Base-by-base conservation (phyloP, 306 rosid genomes). In the Cercis canadensis region DNA sequence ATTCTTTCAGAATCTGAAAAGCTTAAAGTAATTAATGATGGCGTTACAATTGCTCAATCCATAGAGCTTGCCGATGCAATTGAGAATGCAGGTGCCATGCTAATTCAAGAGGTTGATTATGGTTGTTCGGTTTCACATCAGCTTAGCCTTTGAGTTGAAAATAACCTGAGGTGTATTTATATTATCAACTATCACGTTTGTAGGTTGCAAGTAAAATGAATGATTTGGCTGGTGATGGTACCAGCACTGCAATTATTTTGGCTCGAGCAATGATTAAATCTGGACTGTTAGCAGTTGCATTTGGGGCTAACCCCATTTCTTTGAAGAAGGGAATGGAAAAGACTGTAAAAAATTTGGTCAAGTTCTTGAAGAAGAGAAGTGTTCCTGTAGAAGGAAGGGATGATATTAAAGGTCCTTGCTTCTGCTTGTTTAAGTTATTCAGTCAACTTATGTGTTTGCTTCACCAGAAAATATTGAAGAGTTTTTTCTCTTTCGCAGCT, bases 121-220 rank as follows among this genome's bases (percentile, higher is more conserved):
- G 87, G 74, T 85, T 80, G 82, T 81, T 87, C 70, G 80, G 71
- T 80, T 71, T 66, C 53, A 36, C 69, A 7, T 36, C 11, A 5
- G 65, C 77, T 31, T 67, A 39, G 75, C 61, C 64, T 39, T 66
- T 47, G 44, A 66, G 71, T 46, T 56, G 8, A 31, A 57, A 17
- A 43, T 65, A 44, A 40, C 64, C 36, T 13, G 47, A 68, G 61
- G 61, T 82, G 16, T 73, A 33, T 69, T 72, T 51, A 33, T 46
- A 44, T 68, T 70, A 65, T 34, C 45, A 49, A 67, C 18, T 75
- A 68, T 74, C 45, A 33, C 62, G 57, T 78, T 78, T 74, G 81
- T 82, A 94, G 98, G 98, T 94, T 87, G 98, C 95, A 15, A 81
- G 80, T 63, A 94, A 84, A 86, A 91, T 90, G 96, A 94, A 94